Evolutionary conservation across 2,329 filamentous ascomycete species (phyloP).

Genomic region (Mycosphaerella sp.): DNA sequence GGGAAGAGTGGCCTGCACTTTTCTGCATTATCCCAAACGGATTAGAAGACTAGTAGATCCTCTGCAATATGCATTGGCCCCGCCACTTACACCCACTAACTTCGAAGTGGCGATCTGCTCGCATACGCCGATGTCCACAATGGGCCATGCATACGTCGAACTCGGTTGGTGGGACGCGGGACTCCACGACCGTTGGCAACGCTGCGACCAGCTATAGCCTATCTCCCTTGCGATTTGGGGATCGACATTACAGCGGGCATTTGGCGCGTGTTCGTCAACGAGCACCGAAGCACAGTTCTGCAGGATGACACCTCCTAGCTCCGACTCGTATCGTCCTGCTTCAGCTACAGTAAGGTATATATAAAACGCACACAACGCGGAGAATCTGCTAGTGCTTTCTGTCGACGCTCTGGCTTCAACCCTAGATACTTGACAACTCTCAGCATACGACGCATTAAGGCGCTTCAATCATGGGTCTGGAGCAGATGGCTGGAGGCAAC

Average conservation of each 20-base stretch:
- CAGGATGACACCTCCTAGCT: background rate
- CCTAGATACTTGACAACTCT: background rate
- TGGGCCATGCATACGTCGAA: conserved; percentile 1
- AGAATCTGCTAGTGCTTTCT: background rate
- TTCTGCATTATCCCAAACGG: conserved; percentile 1
- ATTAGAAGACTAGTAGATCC: background rate
- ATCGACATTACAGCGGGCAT: background rate
- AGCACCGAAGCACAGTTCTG: background rate
- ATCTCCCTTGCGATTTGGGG: background rate
- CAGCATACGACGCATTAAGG: background rate
- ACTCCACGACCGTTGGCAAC: conserved; percentile 1
- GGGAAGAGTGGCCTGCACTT: background rate
- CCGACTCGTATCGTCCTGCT: background rate
- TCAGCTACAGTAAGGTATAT: background rate
- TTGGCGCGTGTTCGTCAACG: background rate
- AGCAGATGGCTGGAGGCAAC: conserved; percentile 5
- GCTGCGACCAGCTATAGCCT: background rate
- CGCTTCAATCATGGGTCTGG: conserved; percentile 1
- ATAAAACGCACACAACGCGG: background rate
- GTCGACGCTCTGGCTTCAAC: background rate
- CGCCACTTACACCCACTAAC: background rate
- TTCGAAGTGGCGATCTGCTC: conserved; percentile 2
- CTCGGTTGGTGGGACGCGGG: conserved; percentile 8
- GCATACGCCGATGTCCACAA: background rate
- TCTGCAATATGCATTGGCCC: conserved; percentile 7